Evolutionary conservation across 352 stramenopile species (phyloP).

Genomic region (Phytophthora crassamura): DNA sequence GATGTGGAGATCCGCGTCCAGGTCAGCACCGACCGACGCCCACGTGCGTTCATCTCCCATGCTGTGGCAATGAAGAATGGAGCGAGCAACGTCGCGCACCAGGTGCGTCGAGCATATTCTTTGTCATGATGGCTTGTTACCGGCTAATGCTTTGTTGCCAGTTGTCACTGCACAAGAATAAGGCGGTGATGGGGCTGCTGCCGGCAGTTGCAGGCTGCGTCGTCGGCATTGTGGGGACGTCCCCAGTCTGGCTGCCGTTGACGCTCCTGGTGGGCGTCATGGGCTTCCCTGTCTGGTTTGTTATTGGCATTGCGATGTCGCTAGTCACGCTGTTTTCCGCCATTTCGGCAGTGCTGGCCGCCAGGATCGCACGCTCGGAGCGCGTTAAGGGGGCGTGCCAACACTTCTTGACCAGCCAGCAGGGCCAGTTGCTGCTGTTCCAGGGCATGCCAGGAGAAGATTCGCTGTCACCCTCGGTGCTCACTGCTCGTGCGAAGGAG

Average conservation of each 20-base stretch:
- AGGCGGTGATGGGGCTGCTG: conserved; percentile 55
- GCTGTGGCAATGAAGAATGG: conserved; percentile 49
- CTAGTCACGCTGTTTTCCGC: conserved; percentile 54
- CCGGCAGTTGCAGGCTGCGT: conserved; percentile 54
- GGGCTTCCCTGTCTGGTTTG: conserved; percentile 68
- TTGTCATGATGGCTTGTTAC: not conserved
- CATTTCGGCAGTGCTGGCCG: conserved; percentile 55
- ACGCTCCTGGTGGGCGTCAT: conserved; percentile 62
- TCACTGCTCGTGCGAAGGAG: conserved; percentile 39
- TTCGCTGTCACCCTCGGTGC: conserved; percentile 33
- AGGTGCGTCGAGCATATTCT: conserved; percentile 35
- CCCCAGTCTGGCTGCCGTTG: conserved; percentile 66
- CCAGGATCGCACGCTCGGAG: conserved; percentile 60
- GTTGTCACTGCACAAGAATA: conserved; percentile 71
- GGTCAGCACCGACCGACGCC: conserved; percentile 52
- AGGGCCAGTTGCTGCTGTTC: conserved; percentile 74
- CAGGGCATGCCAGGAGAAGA: conserved; percentile 46
- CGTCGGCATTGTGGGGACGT: conserved; percentile 50
- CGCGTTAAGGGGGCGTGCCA: conserved; percentile 50
- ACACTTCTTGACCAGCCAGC: conserved; percentile 55
- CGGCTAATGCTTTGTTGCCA: conserved; percentile 15
- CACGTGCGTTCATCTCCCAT: conserved; percentile 49
- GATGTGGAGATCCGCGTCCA: conserved; percentile 45
- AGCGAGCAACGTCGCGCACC: conserved; percentile 41
- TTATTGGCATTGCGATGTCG: conserved; percentile 49